A percentile compares a stretch with the other conserved stretches of the same genome.
Evolutionary conservation across 2,329 filamentous ascomycete species (phyloP).

Genomic region (Myriosclerotinia scirpicola): DNA sequence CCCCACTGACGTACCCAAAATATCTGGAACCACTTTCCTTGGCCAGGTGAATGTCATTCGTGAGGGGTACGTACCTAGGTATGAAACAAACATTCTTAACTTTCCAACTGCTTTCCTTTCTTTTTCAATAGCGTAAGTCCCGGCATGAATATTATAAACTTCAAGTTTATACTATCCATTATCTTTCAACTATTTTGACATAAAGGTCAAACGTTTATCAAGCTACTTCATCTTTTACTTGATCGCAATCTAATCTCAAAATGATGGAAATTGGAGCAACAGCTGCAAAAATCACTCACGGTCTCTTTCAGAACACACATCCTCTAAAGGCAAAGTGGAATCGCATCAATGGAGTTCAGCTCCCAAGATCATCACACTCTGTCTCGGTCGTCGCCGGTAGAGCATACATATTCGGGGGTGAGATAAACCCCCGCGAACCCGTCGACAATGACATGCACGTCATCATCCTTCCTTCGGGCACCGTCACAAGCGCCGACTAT

Average conservation of each 20-base stretch:
- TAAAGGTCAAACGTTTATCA: not conserved
- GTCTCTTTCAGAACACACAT: slow-evolving; percentile 35
- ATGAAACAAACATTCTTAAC: too few relatives aligned
- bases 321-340: slow-evolving; percentile 60
- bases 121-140: not conserved
- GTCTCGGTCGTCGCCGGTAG: slow-evolving; percentile 58
- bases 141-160: not conserved
- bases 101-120: not conserved
- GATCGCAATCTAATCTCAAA: slow-evolving; percentile 25
- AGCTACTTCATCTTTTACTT: not conserved
- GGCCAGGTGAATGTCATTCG: not conserved
- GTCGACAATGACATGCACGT: slow-evolving; percentile 72
- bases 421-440: slow-evolving; percentile 63
- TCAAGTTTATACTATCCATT: not conserved
- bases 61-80: too few relatives aligned
- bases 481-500: slow-evolving; percentile 57
- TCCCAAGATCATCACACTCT: slow-evolving; percentile 74
- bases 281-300: slow-evolving; percentile 30
- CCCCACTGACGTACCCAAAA: slow-evolving; percentile 6
- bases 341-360: slow-evolving; percentile 52
- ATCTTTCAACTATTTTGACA: not conserved
- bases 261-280: slow-evolving; percentile 38
- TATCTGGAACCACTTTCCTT: slow-evolving; percentile 16
- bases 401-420: slow-evolving; percentile 77
- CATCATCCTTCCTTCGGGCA: slow-evolving; percentile 59